Conservation (phyloP, 441 rosid genomes). For the Jatropha multifida region DNA sequence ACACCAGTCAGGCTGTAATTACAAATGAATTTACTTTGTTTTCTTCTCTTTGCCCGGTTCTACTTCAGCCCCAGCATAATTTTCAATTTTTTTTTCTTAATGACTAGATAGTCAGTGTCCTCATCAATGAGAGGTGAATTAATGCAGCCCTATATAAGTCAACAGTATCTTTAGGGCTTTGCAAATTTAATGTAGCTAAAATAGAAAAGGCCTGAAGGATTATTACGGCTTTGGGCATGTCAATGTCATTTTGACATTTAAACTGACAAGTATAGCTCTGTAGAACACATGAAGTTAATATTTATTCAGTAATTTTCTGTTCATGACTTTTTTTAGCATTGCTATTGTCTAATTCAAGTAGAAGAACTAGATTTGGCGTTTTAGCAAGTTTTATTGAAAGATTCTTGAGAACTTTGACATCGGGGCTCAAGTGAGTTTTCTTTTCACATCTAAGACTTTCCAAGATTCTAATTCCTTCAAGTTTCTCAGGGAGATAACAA, state of each 20-base stretch:
- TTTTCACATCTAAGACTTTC: background rate
- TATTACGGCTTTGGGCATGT: background rate
- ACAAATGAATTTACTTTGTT: background rate
- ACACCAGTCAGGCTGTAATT: background rate
- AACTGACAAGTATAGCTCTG: background rate
- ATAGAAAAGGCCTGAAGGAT: background rate
- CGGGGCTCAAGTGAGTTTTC: background rate
- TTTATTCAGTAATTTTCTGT: too few species aligned
- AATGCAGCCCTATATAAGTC: background rate
- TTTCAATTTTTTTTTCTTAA: background rate
- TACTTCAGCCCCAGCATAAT: background rate
- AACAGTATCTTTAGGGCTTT: background rate
- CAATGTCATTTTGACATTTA: background rate
- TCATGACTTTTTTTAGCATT: too few species aligned
- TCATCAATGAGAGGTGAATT: background rate
- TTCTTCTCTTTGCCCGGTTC: background rate
- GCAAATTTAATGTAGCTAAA: background rate
- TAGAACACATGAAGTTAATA: background rate
- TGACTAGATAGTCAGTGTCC: background rate
- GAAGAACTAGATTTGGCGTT: too few species aligned
- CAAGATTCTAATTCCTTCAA: background rate
- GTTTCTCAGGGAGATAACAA: background rate
- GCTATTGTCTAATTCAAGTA: too few species aligned
- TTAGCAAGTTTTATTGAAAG: background rate
- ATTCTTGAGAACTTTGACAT: background rate